Percentiles rank a stretch among this genome's conserved stretches.
Conservation (phyloP, 306 rosid genomes). For the Geum urbanum region DNA sequence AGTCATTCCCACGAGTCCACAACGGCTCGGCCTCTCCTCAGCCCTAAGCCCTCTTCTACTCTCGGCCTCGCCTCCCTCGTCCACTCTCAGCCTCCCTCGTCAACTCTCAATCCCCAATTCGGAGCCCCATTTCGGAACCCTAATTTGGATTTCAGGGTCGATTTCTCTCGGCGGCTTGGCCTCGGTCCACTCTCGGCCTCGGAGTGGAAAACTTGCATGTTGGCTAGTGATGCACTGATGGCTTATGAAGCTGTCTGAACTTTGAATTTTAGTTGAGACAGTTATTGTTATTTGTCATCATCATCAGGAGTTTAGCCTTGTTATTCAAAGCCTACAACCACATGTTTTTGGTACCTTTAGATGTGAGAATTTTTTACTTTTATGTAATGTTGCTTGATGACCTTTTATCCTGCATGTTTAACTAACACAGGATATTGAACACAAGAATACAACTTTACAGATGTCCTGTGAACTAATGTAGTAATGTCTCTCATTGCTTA, state of each 20-base stretch:
- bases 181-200: too few relatives aligned
- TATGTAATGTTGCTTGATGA: not conserved
- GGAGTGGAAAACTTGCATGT: too few relatives aligned
- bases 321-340: not conserved
- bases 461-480: not conserved
- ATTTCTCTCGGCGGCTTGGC: too few relatives aligned
- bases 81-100: too few relatives aligned
- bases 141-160: too few relatives aligned
- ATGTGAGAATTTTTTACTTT: not conserved
- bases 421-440: not conserved
- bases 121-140: too few relatives aligned
- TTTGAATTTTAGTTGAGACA: constrained; percentile 1
- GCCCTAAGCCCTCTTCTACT: too few relatives aligned
- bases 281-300: not conserved
- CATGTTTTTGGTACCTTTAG: not conserved
- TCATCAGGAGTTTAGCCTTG: not conserved
- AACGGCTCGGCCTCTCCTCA: too few relatives aligned
- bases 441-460: not conserved
- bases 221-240: too few relatives aligned
- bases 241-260: constrained; percentile 45
- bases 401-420: not conserved
- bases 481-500: not conserved
- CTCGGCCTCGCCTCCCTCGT: too few relatives aligned
- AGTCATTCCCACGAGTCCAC: too few relatives aligned
- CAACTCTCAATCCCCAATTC: too few relatives aligned